Conservation (phyloP, 2,329 filamentous ascomycete species). For the Cladobotryum mycophilum region DNA sequence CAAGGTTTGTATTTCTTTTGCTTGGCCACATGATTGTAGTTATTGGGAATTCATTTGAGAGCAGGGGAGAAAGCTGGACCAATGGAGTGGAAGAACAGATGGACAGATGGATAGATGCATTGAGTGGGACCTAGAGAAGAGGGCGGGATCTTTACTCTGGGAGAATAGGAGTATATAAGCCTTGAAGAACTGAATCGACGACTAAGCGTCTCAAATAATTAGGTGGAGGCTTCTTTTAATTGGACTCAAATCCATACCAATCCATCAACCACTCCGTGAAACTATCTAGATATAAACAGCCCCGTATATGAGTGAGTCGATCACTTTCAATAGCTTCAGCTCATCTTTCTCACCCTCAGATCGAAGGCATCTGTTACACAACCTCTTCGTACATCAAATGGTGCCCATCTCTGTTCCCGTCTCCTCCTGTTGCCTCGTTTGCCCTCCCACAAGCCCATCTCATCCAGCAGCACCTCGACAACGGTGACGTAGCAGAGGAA, state of each 20-base stretch:
- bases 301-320: too few species aligned
- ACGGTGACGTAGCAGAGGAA: slow-evolving; percentile 31
- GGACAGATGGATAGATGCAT: not conserved
- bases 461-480: slow-evolving; percentile 47
- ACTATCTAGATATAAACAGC: too few species aligned
- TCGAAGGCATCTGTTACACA: slow-evolving; percentile 35
- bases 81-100: not conserved
- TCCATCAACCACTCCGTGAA: slow-evolving; percentile 4
- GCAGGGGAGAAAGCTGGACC: not conserved
- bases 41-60: not conserved
- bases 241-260: slow-evolving; percentile 14
- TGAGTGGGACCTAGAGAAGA: not conserved
- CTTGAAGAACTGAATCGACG: slow-evolving; percentile 9
- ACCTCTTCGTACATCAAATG: slow-evolving; percentile 36
- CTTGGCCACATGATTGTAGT: not conserved
- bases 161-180: not conserved
- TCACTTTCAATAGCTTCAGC: too few species aligned
- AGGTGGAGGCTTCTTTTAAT: slow-evolving; percentile 18
- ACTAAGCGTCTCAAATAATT: slow-evolving; percentile 21
- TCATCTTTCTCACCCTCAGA: not conserved
- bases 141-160: slow-evolving; percentile 20
- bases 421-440: slow-evolving; percentile 21
- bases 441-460: slow-evolving; percentile 39
- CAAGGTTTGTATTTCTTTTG: not conserved
- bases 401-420: slow-evolving; percentile 51